Conservation (phyloP, 2,329 filamentous ascomycete genomes). For the Xenosphaeropsis pyriputrescens region DNA sequence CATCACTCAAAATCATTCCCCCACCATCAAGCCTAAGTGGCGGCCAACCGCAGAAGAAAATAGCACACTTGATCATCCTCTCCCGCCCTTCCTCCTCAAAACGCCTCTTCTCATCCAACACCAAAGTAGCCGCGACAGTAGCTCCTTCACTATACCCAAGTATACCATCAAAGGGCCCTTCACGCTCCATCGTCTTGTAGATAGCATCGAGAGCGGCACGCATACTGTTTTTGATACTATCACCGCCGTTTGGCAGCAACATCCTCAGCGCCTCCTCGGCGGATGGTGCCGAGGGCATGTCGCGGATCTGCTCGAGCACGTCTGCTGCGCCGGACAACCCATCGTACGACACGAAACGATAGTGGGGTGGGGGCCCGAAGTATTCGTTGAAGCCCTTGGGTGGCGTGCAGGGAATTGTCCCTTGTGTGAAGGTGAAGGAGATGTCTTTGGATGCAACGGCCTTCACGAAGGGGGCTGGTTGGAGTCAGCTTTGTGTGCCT, state of each 20-base stretch:
- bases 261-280: conserved; percentile 10
- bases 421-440: conserved; percentile 35
- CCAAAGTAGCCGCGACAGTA: conserved; percentile 33
- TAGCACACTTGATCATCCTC: conserved; percentile 22
- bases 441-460: conserved; percentile 27
- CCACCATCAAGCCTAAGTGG: conserved; percentile 28
- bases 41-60: conserved; percentile 38
- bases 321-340: conserved; percentile 14
- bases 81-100: conserved; percentile 17
- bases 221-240: conserved; percentile 9
- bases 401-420: conserved; percentile 28
- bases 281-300: conserved; percentile 10
- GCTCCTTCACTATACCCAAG: conserved; percentile 46
- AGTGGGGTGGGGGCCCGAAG: conserved; percentile 17
- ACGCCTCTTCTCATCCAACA: conserved; percentile 32
- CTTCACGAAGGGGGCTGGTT: conserved; percentile 29
- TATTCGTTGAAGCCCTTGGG: conserved; percentile 37
- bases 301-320: conserved; percentile 9
- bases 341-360: conserved; percentile 36
- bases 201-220: conserved; percentile 15
- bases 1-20: conserved; percentile 31
- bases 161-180: conserved; percentile 32
- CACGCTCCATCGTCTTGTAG: conserved; percentile 27
- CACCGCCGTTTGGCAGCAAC: conserved; percentile 6
- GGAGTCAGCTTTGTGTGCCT: conserved; percentile 1